Base-by-base conservation (phyloP, 2,329 filamentous ascomycete genomes). In the Leptographium procerum region DNA sequence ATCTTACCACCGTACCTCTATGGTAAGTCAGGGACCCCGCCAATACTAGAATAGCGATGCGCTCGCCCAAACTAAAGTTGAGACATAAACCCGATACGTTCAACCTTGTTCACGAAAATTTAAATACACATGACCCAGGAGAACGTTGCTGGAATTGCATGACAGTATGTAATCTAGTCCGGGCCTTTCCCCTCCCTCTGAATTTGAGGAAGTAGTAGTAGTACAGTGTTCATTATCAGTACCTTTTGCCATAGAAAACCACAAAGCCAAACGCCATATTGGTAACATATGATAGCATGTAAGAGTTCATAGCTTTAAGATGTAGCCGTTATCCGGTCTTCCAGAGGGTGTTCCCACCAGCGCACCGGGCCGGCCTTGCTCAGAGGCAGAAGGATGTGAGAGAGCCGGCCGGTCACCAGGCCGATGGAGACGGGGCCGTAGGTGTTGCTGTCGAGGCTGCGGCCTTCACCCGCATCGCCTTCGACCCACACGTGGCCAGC, bases 401-500 rank as follows among this genome's bases (percentile, higher is more conserved):
- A 82, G 24, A 91, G 84, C 66, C 79, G 84, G 0, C 91, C 91
- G 43, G 85, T 84, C 40, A 97, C 81, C 62, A 97, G 69, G 57
- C 81, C 82, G 63, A 82, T 83, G 28, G 88, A 87, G 53, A 95
- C 84, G 4, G 94, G 90, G 1, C 94, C 94, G 70, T 95, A 96
- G 14, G 84, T 84, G 72, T 96, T 95, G 71, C 91, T 96, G 73
- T 99, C 94, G 60, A 85, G 70, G 58, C 83, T 89, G 65, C 82
- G 81, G 55, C 81, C 78, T 65, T 82, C 81, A 66, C 81, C 81
- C 14, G 87, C 90, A 69, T 99, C 94, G 1, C 94, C 94, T 69
- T 97, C 92, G 1, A 99, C 84, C 94, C 94, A 99, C 31, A 97
- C 79, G 74, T 97, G 91, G 22, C 90, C 90, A 62, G 79, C 79